phyloP scores from a whole-genome alignment of 441 rosid species.

The Erodium trifolium region DNA sequence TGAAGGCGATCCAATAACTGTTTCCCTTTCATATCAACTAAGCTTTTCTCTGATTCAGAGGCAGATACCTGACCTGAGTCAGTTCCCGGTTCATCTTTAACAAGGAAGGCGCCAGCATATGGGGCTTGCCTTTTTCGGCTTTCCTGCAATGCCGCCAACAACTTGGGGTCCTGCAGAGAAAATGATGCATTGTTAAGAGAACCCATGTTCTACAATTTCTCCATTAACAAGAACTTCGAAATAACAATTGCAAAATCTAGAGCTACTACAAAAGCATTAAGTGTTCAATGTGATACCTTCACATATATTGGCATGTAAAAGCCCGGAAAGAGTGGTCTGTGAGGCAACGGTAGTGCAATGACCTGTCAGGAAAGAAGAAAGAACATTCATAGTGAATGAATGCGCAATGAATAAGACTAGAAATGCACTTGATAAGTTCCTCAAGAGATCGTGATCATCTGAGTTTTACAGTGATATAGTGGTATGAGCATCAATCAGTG shows the following conservation, averaged over 20 bases:
- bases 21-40: slow-evolving; percentile 74
- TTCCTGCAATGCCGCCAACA: slow-evolving; percentile 89
- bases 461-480: too few relatives aligned
- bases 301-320: slow-evolving; percentile 97
- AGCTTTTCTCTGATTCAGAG: slow-evolving; percentile 59
- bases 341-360: slow-evolving; percentile 79
- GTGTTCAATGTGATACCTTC: slow-evolving; percentile 46
- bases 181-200: slow-evolving; percentile 14
- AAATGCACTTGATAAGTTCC: not conserved
- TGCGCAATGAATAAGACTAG: slow-evolving; percentile 3
- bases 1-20: slow-evolving; percentile 73
- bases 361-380: slow-evolving; percentile 40
- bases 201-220: not conserved
- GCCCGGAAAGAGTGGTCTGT: slow-evolving; percentile 95
- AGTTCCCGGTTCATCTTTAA: slow-evolving; percentile 71
- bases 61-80: slow-evolving; percentile 54
- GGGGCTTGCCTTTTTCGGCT: slow-evolving; percentile 88
- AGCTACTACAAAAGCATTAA: not conserved
- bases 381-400: slow-evolving; percentile 11
- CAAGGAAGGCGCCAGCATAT: slow-evolving; percentile 92
- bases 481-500: not conserved
- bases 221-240: not conserved
- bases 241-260: not conserved
- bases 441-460: too few relatives aligned
- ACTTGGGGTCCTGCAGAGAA: slow-evolving; percentile 69